Base-by-base conservation (phyloP, 2,329 filamentous ascomycete genomes). In the Neopestalotiopsis sp. region DNA sequence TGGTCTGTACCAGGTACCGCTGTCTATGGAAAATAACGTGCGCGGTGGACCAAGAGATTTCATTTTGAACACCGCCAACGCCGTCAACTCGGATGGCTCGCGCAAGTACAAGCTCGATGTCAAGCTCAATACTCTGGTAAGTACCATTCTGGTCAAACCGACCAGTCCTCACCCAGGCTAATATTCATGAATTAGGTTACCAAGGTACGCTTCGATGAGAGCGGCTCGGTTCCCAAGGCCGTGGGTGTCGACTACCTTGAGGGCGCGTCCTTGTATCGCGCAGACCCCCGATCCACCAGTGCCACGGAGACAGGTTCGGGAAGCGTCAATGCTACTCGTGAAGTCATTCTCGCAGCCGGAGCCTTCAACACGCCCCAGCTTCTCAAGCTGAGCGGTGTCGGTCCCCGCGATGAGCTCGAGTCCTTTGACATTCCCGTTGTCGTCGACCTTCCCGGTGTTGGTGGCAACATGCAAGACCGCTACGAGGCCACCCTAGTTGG, bases 1-100 rank as follows among this genome's bases (percentile, higher is more conserved):
- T 86, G 67, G 75, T 85, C 73, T 85, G 32, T 88, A 82, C 75
- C 85, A 87, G 72, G 82, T 88, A 10, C 86, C 87, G 9, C 72
- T 88, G 32, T 81, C 82, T 1, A 82, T 84, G 56, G 76, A 80
- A 68, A 75, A 78, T 5, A 76, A 76, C 62, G 81, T 80, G 63
- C 84, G 86, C 10, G 83, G 77, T 45, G 81, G 81, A 20, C 79
- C 85, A n/a, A 83, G 85, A 30, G 83, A 87, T 61, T 86, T 86
- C 66, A 77, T 88, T 24, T 72, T 86, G 68, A 78, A 80, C 56
- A 83, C 83, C 24, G 82, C 82, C 67, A 68, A 69, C 38, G 72
- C 70, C 1, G 83, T 82, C 3, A 79, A 78, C 69, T 81, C 81
- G 72, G 70, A 73, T 9, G 81, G 86, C 69, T 68, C 63, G 13